A percentile compares a stretch with the other conserved stretches of the same genome.
Evolutionary conservation across 2,329 filamentous ascomycete species (phyloP).

Genomic region (Neofusicoccum sp.): DNA sequence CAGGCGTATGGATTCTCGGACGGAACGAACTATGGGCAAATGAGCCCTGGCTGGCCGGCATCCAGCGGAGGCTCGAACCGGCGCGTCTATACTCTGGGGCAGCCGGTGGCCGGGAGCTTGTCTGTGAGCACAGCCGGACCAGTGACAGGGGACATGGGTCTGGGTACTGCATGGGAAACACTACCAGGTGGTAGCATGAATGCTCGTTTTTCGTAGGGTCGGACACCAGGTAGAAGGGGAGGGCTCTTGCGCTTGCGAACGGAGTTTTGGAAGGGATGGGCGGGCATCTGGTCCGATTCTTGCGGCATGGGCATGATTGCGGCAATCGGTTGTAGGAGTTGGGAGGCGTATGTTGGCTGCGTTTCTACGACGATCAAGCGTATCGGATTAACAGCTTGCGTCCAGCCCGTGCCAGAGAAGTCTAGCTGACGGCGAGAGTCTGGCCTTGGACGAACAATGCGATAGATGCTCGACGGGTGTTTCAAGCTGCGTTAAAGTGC

Average conservation of each 20-base stretch:
- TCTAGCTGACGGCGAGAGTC: background rate
- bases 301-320: background rate
- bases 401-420: background rate
- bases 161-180: conserved; percentile 21
- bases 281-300: background rate
- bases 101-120: background rate
- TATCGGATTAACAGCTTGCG: background rate
- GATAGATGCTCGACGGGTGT: background rate
- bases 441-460: background rate
- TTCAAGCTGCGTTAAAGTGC: background rate
- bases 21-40: background rate
- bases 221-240: background rate
- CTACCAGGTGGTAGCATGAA: conserved; percentile 23
- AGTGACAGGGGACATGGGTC: conserved; percentile 15
- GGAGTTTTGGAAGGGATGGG: background rate
- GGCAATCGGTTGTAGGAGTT: background rate
- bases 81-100: conserved; percentile 11
- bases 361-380: background rate
- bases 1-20: conserved; percentile 3
- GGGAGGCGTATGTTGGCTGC: too few species aligned
- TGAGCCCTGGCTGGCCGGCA: conserved; percentile 7
- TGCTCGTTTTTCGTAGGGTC: conserved; percentile 18
- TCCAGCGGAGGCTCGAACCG: background rate
- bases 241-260: background rate
- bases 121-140: background rate